phyloP scores from a whole-genome alignment of 164 flowering plant species.

The Annona cherimola region DNA sequence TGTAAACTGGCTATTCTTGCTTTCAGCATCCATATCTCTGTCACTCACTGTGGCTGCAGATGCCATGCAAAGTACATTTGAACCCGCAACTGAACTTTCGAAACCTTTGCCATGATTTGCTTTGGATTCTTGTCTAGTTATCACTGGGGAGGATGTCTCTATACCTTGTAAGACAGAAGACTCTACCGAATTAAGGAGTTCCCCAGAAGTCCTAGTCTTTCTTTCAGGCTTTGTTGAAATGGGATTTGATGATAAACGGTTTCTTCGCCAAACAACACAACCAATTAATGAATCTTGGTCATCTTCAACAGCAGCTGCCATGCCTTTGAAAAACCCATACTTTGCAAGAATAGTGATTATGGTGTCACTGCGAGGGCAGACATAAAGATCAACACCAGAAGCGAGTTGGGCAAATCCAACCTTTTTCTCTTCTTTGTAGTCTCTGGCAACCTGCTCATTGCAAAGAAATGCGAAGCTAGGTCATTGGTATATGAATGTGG shows the following conservation, averaged over 20 bases:
- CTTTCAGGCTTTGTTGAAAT: constrained; percentile 21
- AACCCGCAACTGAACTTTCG: constrained; percentile 8
- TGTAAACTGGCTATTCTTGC: constrained; percentile 11
- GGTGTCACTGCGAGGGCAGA: constrained; percentile 50
- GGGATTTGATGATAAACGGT: constrained; percentile 17
- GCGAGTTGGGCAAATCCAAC: constrained; percentile 48
- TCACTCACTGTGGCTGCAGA: constrained; percentile 5
- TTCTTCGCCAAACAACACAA: constrained; percentile 60
- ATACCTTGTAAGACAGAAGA: constrained; percentile 4
- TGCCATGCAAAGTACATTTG: neutral
- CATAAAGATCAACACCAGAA: constrained; percentile 42
- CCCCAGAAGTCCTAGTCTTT: constrained; percentile 9
- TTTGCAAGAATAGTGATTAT: constrained; percentile 54
- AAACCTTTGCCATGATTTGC: neutral
- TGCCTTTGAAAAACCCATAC: constrained; percentile 60
- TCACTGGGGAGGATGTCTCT: constrained; percentile 4
- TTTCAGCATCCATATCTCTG: constrained; percentile 6
- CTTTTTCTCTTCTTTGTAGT: constrained; percentile 32
- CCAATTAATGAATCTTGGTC: constrained; percentile 42
- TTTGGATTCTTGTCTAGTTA: neutral
- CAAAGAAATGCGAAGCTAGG: constrained; percentile 1
- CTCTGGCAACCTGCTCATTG: constrained; percentile 37
- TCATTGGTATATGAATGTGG: neutral
- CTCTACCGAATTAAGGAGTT: constrained; percentile 13
- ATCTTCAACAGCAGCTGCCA: constrained; percentile 44